Evolutionary conservation across 225 moss, liverwort and hornwort genomes (phyloP), one percentile per base, ranked within the genome.

Genomic region (Climacium dendroides): DNA sequence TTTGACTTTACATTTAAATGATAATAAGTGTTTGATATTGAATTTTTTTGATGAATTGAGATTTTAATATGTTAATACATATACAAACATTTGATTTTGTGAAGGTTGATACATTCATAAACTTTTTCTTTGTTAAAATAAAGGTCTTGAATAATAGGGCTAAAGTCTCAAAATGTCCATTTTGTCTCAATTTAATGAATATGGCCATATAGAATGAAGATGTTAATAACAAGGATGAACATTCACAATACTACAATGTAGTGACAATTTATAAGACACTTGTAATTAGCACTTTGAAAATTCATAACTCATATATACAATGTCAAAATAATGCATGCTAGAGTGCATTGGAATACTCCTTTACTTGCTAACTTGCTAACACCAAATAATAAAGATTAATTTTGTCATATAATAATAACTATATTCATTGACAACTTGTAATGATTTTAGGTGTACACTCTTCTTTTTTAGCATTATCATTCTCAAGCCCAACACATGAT

Each of bases 251-350:
- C 4, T 1, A 8, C 3, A 13, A 0, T 52, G 1, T 14, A 74
- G 5, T 5, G 8, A 74, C 2, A 0, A 52, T 34, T 47, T 22
- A n/a, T 10, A 1, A 3, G 4, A n/a, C 4, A 54, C 4, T 0
- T 7, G 0, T 15, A 1, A 2, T 15, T 54, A 15, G 23, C 1
- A 54, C 53, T 76, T 53, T 34, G 7, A 52, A 20, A 34, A 13
- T 34, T 52, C 3, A 5, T 20, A 52, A 52, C 5, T 34, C 7
- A 20, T 5, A 0, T 32, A 5, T 8, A 19, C 0, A 0, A 0
- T 22, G 75, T 53, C 5, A 5, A 35, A 35, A 35, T 23, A 15
- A 53, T 53, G 34, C 52, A 50, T 50, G 13, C 0, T 74, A 7
- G 1, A 50, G 8, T 32, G 13, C 2, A 1, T 32, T 32, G 74